Evolutionary conservation across 441 rosid species (phyloP).

Genomic region (Erodium chrysanthum): DNA sequence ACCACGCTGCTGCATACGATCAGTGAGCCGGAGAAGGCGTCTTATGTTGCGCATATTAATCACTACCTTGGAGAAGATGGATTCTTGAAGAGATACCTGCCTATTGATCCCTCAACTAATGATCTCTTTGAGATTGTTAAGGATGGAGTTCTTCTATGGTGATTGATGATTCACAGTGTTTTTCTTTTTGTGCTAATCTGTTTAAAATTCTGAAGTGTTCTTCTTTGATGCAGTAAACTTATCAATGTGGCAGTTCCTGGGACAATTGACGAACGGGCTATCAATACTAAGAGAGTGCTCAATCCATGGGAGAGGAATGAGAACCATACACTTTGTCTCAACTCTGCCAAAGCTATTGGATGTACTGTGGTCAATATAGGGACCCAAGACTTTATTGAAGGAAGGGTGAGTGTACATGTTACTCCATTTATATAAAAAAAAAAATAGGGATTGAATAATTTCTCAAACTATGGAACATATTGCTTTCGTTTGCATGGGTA

Average conservation of each 20-base stretch:
- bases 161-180: not conserved
- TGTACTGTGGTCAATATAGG: conserved; percentile 98
- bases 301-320: conserved; percentile 99
- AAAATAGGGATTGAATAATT: not conserved
- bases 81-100: conserved; percentile 71
- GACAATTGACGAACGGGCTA: conserved; percentile 93
- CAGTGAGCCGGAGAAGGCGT: conserved; percentile 78
- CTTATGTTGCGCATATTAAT: conserved; percentile 87
- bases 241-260: conserved; percentile 97
- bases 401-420: conserved; percentile 54
- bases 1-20: conserved; percentile 90
- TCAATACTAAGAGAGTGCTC: conserved; percentile 67
- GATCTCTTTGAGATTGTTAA: conserved; percentile 79
- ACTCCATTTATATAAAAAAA: not conserved
- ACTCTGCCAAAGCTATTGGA: conserved; percentile 98
- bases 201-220: conserved; percentile 17
- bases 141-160: conserved; percentile 98
- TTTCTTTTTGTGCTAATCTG: conserved; percentile 5
- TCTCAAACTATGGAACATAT: not conserved
- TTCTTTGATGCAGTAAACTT: conserved; percentile 63
- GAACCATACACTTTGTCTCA: conserved; percentile 92
- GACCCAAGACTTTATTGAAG: conserved; percentile 86
- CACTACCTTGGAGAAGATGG: conserved; percentile 73
- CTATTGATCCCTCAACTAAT: conserved; percentile 68
- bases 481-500: not conserved